Percentiles rank a stretch among this genome's conserved stretches.
These are phyloP conservation scores for Pugionium cornutum DNA, from an alignment of 345 rosid genomes.

Conservation along the genomic window DNA sequence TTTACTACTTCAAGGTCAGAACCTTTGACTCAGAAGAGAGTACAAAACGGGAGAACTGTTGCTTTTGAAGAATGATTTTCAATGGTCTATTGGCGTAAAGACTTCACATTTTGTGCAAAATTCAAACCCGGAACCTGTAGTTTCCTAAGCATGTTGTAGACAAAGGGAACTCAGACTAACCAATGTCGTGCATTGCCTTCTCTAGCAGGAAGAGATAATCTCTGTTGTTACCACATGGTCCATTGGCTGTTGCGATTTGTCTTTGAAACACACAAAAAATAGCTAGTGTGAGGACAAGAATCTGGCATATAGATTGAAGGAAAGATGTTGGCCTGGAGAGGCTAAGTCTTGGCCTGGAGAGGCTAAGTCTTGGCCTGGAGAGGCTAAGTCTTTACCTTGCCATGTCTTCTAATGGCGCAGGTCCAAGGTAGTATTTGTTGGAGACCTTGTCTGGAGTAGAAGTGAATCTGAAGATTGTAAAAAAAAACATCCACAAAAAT, in stretches of 20 bases:
- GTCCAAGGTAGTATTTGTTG: constrained; percentile 92
- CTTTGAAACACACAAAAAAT: constrained; percentile 36
- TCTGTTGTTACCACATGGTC: constrained; percentile 96
- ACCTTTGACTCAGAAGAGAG: too few species aligned
- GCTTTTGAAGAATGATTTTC: background rate
- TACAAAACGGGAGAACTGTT: background rate
- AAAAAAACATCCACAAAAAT: constrained; percentile 3
- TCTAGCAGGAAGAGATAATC: constrained; percentile 85
- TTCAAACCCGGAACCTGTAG: background rate
- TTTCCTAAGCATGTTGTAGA: background rate
- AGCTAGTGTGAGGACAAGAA: constrained; percentile 12
- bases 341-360: background rate
- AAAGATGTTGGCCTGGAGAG: constrained; percentile 3
- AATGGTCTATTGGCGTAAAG: background rate
- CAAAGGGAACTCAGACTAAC: constrained; percentile 44
- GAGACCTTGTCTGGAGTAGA: constrained; percentile 83
- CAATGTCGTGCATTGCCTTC: constrained; percentile 85
- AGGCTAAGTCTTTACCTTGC: constrained; percentile 56
- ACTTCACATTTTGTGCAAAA: background rate
- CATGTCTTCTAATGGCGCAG: constrained; percentile 93
- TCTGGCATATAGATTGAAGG: background rate
- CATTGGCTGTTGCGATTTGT: constrained; percentile 95
- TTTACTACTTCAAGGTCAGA: too few species aligned
- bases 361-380: background rate
- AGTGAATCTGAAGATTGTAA: constrained; percentile 61